Percentiles rank a stretch among this genome's conserved stretches.
These are phyloP conservation scores for Xylaria sp. DNA, from an alignment of 2,329 filamentous ascomycete genomes.

Conservation along the genomic window DNA sequence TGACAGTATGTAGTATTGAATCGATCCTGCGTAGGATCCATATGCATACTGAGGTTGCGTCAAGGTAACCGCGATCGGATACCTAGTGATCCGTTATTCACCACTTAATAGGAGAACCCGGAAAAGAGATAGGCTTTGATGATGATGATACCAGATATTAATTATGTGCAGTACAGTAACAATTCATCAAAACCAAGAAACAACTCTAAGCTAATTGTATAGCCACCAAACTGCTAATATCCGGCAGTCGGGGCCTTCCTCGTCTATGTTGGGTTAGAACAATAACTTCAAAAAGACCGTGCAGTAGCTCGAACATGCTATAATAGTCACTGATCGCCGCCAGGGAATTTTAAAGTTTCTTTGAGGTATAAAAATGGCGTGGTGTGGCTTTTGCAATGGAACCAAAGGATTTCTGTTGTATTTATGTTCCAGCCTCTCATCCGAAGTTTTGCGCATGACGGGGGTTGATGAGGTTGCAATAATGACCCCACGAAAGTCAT, in stretches of 20 bases:
- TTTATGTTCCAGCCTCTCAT: conserved; percentile 7
- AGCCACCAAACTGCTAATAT: neutral
- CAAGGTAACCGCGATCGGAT: neutral
- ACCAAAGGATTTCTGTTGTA: neutral
- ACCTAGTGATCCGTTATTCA: neutral
- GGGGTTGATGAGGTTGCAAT: conserved; percentile 15
- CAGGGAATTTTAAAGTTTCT: neutral
- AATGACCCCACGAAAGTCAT: neutral
- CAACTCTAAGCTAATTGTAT: neutral
- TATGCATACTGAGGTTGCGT: conserved; percentile 6
- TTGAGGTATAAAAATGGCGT: neutral
- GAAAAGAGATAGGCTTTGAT: neutral
- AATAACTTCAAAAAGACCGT: neutral
- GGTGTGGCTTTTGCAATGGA: conserved; percentile 10
- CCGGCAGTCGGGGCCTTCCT: neutral
- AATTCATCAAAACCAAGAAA: neutral
- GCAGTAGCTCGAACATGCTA: neutral
- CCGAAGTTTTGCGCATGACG: neutral
- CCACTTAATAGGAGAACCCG: neutral
- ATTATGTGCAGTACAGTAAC: neutral
- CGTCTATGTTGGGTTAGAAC: neutral
- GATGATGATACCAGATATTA: neutral
- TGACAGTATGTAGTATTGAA: conserved; percentile 2
- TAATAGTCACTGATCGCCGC: neutral
- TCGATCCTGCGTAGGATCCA: neutral